Evolutionary conservation across 1,284 basidiomycete genomes (phyloP), one percentile per base, ranked within the genome.

Genomic region (Apiotrichum siamense): DNA sequence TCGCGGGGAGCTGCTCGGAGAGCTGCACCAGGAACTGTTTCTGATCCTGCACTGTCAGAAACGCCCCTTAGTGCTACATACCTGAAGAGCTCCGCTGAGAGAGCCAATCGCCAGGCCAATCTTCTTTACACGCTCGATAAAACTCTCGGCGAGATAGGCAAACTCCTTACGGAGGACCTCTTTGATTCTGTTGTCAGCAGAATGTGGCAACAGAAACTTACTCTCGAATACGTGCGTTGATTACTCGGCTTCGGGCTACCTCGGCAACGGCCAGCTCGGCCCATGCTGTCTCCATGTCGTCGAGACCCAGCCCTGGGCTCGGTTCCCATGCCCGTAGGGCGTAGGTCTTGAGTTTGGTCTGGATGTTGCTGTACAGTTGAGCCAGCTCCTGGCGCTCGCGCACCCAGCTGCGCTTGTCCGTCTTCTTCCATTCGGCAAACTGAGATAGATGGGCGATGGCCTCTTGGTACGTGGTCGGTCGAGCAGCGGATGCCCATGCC

Each of bases 311-410:
- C 1, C 87, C 89, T 10, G 75, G 68, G 4, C 83, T 82, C n/a
- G 92, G 90, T 18, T 85, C 78, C 72, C 93, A 97, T 61, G 87
- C 83, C 47, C 83, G 77, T 56, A 97, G 69, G 12, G 86, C 83
- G 75, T 97, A 97, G 15, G 93, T 97, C 69, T 81, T 83, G 57
- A 98, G 76, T 73, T 97, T 97, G 2, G 91, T 97, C 71, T 93
- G 88, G 32, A 98, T 86, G 66, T 97, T 97, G 5, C 87, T 85
- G 61, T 97, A 88, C 13, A 97, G 78, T 2, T 87, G 89, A 3
- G 85, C 83, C 7, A 97, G 77, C 58, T 94, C 91, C 66, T 91
- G 88, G 63, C 87, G 83, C 72, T 97, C 93, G 3, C 82, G 84
- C 6, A 93, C 88, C 86, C 91, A 94, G 2, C 78, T 77, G 7